Evolutionary conservation across 331 rosid species (phyloP), one percentile per base, ranked within the genome.

Genomic region (Quercus phellos): DNA sequence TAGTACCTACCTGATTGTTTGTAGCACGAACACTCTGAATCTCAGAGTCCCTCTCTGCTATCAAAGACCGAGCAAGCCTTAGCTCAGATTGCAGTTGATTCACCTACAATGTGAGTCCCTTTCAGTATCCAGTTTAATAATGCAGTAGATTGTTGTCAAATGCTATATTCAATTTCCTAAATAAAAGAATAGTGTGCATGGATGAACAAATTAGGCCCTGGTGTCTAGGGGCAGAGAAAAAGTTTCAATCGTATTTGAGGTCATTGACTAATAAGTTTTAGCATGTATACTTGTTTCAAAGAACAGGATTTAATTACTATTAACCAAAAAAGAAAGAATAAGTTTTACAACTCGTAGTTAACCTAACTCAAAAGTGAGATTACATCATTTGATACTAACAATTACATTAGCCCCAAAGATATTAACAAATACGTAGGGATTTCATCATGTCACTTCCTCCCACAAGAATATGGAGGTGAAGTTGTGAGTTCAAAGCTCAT

Each of bases 41-140:
- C 84, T 95, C 99, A 1, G 91, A 75, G 26, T 95, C 99, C 77
- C 92, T 91, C 87, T 91, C 99, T 22, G 97, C 97, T 80, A 95
- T 87, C 86, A 93, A 86, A 21, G 99, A 91, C 73, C 99, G 94
- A 22, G 98, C 99, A 74, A 95, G 98, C 86, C 98, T 83, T 60
- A 95, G 87, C 83, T 95, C 99, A 22, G 94, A 93, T 76, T 92
- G 97, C 53, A 91, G 81, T 77, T 95, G 98, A 81, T 95, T 91
- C 98, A 89, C 90, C 99, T 95, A 89, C 82, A 79, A 80, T n/a
- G 70, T 46, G 61, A 76, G 67, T 83, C 50, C 61, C 66, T 27
- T 69, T 38, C n/a, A 75, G 29, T 50, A 66, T 61, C 60, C 71
- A 76, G 82, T 80, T 69, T 21, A 51, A 68, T 21, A 19, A 68